These are phyloP conservation scores for Lentinula aciculospora DNA, from an alignment of 768 basidiomycete genomes.

Conservation along the genomic window DNA sequence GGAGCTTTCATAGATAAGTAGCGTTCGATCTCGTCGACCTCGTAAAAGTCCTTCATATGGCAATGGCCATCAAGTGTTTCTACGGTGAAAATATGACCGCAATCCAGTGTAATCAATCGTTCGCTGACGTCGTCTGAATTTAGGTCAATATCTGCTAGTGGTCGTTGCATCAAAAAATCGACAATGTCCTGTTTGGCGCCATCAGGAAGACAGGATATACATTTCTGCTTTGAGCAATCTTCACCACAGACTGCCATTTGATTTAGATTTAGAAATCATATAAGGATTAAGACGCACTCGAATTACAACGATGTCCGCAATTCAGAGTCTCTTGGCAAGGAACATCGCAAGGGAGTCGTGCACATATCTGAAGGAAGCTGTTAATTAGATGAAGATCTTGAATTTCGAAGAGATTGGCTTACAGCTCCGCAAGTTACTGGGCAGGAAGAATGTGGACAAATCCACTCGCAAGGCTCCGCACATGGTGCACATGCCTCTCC, in stretches of 20 bases:
- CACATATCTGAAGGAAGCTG: slow-evolving; percentile 42
- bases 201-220: slow-evolving; percentile 41
- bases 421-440: slow-evolving; percentile 67
- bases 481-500: slow-evolving; percentile 57
- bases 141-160: slow-evolving; percentile 41
- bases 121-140: slow-evolving; percentile 37
- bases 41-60: slow-evolving; percentile 46
- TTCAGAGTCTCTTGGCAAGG: slow-evolving; percentile 40
- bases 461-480: slow-evolving; percentile 56
- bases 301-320: slow-evolving; percentile 66
- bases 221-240: slow-evolving; percentile 48
- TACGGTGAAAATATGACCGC: slow-evolving; percentile 63
- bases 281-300: slow-evolving; percentile 34
- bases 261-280: not conserved
- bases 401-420: slow-evolving; percentile 19
- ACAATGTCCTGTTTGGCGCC: slow-evolving; percentile 38
- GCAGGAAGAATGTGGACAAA: slow-evolving; percentile 49
- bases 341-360: slow-evolving; percentile 57
- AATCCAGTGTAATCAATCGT: slow-evolving; percentile 53
- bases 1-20: slow-evolving; percentile 45
- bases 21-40: slow-evolving; percentile 21
- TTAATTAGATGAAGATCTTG: not conserved
- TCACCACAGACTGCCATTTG: slow-evolving; percentile 58
- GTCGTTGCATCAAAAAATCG: slow-evolving; percentile 52
- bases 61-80: slow-evolving; percentile 65